Evolutionary conservation across 495 filamentous ascomycete genomes (phyloP).

Genomic region (Aspergillus cavernicola): DNA sequence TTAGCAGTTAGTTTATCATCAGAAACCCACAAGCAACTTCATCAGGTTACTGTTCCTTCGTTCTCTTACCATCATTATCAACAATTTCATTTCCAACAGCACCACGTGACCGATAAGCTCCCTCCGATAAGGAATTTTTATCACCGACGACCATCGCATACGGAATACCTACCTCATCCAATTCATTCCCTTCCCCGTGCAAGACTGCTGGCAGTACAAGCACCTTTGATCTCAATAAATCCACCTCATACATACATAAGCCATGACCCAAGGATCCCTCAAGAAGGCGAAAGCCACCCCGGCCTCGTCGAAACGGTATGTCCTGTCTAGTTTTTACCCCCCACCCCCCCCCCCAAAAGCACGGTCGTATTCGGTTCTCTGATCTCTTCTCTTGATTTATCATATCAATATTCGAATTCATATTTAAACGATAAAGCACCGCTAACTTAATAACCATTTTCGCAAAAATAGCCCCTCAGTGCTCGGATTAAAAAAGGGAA

Average conservation of each 20-base stretch:
- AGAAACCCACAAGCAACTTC: no score
- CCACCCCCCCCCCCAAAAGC: neutral
- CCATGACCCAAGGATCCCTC: constrained; percentile 38
- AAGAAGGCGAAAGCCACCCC: constrained; percentile 30
- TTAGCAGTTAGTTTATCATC: no score
- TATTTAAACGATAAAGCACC: no score
- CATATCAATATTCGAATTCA: no score
- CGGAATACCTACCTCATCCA: neutral
- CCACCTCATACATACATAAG: neutral
- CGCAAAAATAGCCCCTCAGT: constrained; percentile 15
- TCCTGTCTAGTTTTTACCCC: no score
- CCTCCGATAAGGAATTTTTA: constrained; percentile 1
- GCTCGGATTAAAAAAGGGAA: constrained; percentile 51
- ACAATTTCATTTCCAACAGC: no score
- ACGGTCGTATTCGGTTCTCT: no score
- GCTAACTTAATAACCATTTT: no score
- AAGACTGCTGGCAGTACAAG: neutral
- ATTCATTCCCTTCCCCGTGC: neutral
- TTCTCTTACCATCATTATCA: no score
- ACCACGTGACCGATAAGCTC: neutral
- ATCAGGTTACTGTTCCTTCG: no score
- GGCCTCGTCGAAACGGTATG: constrained; percentile 31
- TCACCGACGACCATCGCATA: neutral
- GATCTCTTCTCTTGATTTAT: no score
- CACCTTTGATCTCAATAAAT: neutral